These are phyloP conservation scores for Populus simonii DNA, from an alignment of 345 rosid species.

Conservation along the genomic window DNA sequence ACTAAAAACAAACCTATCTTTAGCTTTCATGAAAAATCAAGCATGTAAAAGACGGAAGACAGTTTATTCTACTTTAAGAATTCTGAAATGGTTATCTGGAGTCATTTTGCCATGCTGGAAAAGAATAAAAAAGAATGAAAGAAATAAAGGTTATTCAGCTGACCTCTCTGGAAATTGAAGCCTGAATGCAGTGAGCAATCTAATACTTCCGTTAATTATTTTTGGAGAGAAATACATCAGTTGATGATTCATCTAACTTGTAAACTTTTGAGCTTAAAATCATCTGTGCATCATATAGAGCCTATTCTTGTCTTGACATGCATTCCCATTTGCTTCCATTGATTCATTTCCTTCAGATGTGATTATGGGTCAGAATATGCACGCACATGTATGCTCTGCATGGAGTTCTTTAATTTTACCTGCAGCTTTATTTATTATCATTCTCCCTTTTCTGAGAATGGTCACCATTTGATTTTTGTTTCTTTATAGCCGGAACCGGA, in stretches of 20 bases:
- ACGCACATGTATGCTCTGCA: neutral
- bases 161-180: neutral
- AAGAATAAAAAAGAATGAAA: too few relatives aligned
- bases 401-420: neutral
- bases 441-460: neutral
- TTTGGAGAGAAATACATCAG: too few relatives aligned
- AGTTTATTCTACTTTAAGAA: neutral
- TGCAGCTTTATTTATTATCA: neutral
- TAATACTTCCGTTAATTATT: too few relatives aligned
- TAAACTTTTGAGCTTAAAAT: neutral
- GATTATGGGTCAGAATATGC: neutral
- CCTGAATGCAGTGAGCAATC: neutral
- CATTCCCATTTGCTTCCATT: neutral
- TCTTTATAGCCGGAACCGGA: constrained; percentile 84
- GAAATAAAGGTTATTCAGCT: neutral
- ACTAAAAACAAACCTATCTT: too few relatives aligned
- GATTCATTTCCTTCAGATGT: neutral
- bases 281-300: neutral
- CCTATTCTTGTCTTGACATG: neutral
- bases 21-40: neutral
- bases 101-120: too few relatives aligned
- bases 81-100: neutral
- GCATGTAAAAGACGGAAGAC: too few relatives aligned
- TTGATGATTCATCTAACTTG: neutral
- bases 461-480: neutral